Percentiles rank a stretch among this genome's conserved stretches.
Conservation (phyloP, 306 rosid genomes). For the Pachyrhizus erosus region DNA sequence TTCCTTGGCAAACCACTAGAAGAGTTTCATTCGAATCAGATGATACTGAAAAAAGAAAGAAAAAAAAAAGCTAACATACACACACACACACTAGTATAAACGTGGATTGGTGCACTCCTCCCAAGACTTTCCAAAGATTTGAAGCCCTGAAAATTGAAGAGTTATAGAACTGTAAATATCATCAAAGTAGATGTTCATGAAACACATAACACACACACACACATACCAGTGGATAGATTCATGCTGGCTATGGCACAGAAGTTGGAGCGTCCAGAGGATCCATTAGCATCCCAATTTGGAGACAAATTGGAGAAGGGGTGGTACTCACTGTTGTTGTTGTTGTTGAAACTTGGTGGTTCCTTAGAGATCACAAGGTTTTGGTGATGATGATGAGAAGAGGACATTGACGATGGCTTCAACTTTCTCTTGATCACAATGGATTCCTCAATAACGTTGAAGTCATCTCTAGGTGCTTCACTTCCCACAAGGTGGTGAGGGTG, state of each 20-base stretch:
- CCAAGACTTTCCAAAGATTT: conserved; percentile 60
- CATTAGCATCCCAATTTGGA: conserved; percentile 71
- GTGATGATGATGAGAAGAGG: conserved; percentile 34
- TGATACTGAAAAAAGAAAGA: neutral
- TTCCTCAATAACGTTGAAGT: conserved; percentile 49
- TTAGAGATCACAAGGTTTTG: conserved; percentile 53
- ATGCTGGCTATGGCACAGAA: conserved; percentile 58
- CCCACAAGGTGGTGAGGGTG: conserved; percentile 29
- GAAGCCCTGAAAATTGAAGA: conserved; percentile 52
- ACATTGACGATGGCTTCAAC: conserved; percentile 48
- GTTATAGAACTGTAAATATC: neutral
- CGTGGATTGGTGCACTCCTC: conserved; percentile 56
- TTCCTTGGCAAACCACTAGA: conserved; percentile 35
- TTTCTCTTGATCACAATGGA: conserved; percentile 58
- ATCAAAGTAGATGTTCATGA: conserved; percentile 24
- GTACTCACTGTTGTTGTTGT: conserved; percentile 41
- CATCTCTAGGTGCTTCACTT: conserved; percentile 40
- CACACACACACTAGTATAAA: conserved; percentile 37
- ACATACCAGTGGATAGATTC: conserved; percentile 52
- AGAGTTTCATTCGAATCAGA: conserved; percentile 31
- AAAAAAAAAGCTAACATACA: neutral
- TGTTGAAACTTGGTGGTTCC: conserved; percentile 49
- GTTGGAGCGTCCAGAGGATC: conserved; percentile 42
- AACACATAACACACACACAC: neutral
- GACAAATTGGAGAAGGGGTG: conserved; percentile 59